phyloP scores from a whole-genome alignment of 305 asterid genomes.

The Galium porrigens region DNA sequence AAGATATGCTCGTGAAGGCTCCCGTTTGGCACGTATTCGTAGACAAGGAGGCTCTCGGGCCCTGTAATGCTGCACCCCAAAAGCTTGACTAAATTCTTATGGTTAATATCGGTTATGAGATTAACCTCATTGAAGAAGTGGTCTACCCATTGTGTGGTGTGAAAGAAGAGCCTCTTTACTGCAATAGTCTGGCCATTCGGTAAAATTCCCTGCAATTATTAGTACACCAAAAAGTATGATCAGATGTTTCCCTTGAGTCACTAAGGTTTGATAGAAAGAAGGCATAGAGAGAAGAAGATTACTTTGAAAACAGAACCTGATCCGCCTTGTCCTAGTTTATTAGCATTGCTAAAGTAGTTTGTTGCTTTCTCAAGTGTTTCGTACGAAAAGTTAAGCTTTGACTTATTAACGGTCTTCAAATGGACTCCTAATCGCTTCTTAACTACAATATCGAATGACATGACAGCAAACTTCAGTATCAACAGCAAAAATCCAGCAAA shows the following conservation, averaged over 20 bases:
- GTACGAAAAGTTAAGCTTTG: conserved; percentile 38
- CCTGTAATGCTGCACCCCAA: conserved; percentile 67
- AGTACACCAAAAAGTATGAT: not conserved
- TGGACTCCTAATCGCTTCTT: conserved; percentile 39
- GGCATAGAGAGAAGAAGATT: conserved; percentile 9
- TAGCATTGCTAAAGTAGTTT: conserved; percentile 30
- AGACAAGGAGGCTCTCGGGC: conserved; percentile 58
- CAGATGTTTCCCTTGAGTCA: not conserved
- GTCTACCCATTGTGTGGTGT: conserved; percentile 51
- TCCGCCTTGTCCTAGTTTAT: conserved; percentile 55
- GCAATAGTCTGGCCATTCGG: conserved; percentile 42
- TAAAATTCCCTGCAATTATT: conserved; percentile 31
- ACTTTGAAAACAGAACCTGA: conserved; percentile 58
- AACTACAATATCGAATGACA: conserved; percentile 21
- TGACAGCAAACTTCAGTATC: not conserved
- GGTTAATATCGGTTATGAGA: conserved; percentile 42
- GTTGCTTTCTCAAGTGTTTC: conserved; percentile 53
- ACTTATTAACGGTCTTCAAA: conserved; percentile 26
- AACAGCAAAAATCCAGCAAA: not conserved
- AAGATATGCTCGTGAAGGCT: conserved; percentile 45
- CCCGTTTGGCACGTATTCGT: conserved; percentile 43
- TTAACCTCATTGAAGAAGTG: conserved; percentile 62
- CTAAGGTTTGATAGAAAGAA: conserved; percentile 5
- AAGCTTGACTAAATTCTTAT: conserved; percentile 43
- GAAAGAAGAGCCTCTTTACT: conserved; percentile 49